Evolutionary conservation across 1,284 basidiomycete species (phyloP).

Genomic region (Austroboletus sp.): DNA sequence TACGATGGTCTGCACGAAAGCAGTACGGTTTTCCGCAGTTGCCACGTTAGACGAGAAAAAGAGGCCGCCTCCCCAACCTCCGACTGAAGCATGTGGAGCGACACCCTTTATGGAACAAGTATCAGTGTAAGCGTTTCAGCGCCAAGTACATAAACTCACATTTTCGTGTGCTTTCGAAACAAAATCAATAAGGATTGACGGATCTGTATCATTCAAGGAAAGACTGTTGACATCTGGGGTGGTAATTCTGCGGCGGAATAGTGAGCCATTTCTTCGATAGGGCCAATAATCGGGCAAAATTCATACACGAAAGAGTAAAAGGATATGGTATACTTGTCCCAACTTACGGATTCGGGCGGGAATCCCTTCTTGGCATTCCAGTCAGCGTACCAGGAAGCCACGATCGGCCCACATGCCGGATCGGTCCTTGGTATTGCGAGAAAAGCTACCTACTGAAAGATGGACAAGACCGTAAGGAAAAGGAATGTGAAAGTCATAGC

Average conservation of each 20-base stretch:
- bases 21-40: conserved; percentile 48
- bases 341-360: conserved; percentile 34
- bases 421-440: background rate
- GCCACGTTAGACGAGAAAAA: conserved; percentile 66
- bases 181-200: conserved; percentile 43
- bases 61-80: conserved; percentile 72
- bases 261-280: background rate
- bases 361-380: conserved; percentile 40
- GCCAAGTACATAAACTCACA: conserved; percentile 19
- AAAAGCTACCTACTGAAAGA: background rate
- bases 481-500: background rate
- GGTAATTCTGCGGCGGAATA: conserved; percentile 33
- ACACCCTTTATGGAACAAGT: background rate
- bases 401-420: background rate
- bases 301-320: conserved; percentile 37
- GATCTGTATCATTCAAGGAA: conserved; percentile 32
- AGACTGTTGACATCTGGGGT: conserved; percentile 38
- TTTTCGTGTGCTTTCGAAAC: conserved; percentile 43
- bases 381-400: conserved; percentile 32
- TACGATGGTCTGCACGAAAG: conserved; percentile 61
- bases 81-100: conserved; percentile 54
- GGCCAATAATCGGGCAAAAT: background rate
- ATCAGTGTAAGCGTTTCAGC: background rate
- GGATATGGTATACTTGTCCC: conserved; percentile 45
- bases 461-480: background rate